Evolutionary conservation across 78 protist genomes (phyloP).

Genomic region (Isochrysis galbana): DNA sequence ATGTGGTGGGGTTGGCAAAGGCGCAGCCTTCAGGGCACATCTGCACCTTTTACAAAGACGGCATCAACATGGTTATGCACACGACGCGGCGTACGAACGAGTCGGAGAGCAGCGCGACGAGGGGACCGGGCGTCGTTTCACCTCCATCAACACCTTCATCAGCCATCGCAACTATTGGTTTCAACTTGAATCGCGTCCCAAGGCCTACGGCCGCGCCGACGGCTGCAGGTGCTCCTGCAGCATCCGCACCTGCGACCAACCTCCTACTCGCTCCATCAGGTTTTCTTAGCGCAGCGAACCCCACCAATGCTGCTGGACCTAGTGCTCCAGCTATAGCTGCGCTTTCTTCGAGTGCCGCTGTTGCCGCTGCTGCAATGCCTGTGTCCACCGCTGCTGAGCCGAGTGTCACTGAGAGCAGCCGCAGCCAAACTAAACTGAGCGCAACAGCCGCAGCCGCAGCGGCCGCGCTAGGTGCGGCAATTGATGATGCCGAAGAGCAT

Average conservation of each 20-base stretch:
- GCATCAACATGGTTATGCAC: not conserved
- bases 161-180: too few relatives aligned
- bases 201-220: not conserved
- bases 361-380: too few relatives aligned
- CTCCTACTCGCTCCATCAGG: too few relatives aligned
- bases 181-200: too few relatives aligned
- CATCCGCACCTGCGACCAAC: not conserved
- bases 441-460: not conserved
- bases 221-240: not conserved
- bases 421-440: too few relatives aligned
- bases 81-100: not conserved
- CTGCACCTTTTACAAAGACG: not conserved
- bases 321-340: too few relatives aligned
- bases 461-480: not conserved
- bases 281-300: too few relatives aligned
- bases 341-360: too few relatives aligned
- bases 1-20: not conserved
- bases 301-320: too few relatives aligned
- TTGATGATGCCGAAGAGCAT: not conserved
- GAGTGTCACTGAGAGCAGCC: too few relatives aligned
- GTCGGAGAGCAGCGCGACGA: not conserved
- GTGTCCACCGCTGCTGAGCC: too few relatives aligned
- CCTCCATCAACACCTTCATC: too few relatives aligned
- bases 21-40: not conserved
- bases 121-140: not conserved